These are phyloP conservation scores for Canavalia gladiata DNA, from an alignment of 306 rosid genomes.

Conservation along the genomic window DNA sequence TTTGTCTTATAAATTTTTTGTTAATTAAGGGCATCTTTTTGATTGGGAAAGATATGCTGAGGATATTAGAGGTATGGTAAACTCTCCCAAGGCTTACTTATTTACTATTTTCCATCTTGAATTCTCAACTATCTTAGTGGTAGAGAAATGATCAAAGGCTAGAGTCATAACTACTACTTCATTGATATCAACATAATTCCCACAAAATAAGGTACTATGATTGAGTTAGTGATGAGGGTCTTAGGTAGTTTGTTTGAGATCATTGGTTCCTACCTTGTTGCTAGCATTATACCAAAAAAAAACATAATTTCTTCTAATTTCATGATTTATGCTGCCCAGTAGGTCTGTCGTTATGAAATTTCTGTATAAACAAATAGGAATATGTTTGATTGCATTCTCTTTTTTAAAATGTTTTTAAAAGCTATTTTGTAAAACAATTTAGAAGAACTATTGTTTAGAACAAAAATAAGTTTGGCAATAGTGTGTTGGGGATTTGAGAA, in stretches of 20 bases:
- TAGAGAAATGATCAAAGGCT: slow-evolving; percentile 23
- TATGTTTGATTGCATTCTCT: background rate
- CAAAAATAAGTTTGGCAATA: too few relatives aligned
- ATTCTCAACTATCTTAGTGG: slow-evolving; percentile 39
- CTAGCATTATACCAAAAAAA: background rate
- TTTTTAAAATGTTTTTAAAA: background rate
- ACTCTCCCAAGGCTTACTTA: slow-evolving; percentile 35
- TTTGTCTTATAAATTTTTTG: slow-evolving; percentile 44
- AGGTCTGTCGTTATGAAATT: slow-evolving; percentile 13
- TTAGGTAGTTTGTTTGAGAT: background rate
- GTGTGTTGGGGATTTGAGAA: too few relatives aligned
- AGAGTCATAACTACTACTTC: slow-evolving; percentile 30
- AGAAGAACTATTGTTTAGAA: too few relatives aligned
- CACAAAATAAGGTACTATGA: background rate
- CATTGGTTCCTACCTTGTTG: background rate
- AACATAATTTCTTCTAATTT: slow-evolving; percentile 31
- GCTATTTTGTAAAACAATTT: too few relatives aligned
- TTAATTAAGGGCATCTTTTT: slow-evolving; percentile 74
- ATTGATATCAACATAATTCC: slow-evolving; percentile 6
- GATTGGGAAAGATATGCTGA: slow-evolving; percentile 74
- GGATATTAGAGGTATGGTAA: slow-evolving; percentile 69
- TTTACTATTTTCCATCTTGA: slow-evolving; percentile 4
- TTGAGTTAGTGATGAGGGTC: background rate
- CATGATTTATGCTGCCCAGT: slow-evolving; percentile 1
- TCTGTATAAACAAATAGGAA: slow-evolving; percentile 11